phyloP scores from a whole-genome alignment of 257 asterid species.

The Nicotiana benthamiana region DNA sequence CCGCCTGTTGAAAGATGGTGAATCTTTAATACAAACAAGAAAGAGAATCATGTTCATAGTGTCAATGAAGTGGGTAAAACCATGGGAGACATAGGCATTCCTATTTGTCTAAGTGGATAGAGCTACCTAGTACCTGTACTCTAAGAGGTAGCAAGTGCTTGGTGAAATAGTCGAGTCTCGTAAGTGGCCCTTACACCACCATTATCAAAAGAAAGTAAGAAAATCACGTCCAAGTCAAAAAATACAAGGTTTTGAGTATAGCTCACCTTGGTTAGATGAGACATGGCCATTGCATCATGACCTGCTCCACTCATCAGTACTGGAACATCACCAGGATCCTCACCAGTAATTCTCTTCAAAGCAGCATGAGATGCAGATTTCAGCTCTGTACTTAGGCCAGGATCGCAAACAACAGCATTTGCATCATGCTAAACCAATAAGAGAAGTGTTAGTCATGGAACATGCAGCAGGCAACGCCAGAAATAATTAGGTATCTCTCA shows the following conservation, averaged over 20 bases:
- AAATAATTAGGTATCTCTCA: conserved; percentile 12
- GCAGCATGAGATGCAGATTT: conserved; percentile 63
- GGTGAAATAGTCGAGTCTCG: background rate
- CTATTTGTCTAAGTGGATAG: background rate
- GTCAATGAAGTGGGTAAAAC: background rate
- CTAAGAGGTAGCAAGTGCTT: background rate
- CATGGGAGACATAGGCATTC: background rate
- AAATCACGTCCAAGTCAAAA: background rate
- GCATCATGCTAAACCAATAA: conserved; percentile 71
- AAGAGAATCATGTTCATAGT: background rate
- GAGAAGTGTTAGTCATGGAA: background rate
- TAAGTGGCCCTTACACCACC: background rate
- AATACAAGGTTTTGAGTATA: background rate
- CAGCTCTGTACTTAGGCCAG: conserved; percentile 58
- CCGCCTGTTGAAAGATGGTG: conserved; percentile 42
- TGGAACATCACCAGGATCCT: conserved; percentile 53
- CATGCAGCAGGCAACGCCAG: background rate
- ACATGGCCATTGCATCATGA: conserved; percentile 98
- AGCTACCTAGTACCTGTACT: background rate
- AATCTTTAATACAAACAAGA: background rate
- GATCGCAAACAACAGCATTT: conserved; percentile 65
- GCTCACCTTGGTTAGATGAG: conserved; percentile 75
- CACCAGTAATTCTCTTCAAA: conserved; percentile 43
- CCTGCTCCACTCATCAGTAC: conserved; percentile 98
- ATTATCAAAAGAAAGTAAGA: background rate